Base-by-base conservation (phyloP, 331 rosid genomes). In the Stylosanthes scabra region DNA sequence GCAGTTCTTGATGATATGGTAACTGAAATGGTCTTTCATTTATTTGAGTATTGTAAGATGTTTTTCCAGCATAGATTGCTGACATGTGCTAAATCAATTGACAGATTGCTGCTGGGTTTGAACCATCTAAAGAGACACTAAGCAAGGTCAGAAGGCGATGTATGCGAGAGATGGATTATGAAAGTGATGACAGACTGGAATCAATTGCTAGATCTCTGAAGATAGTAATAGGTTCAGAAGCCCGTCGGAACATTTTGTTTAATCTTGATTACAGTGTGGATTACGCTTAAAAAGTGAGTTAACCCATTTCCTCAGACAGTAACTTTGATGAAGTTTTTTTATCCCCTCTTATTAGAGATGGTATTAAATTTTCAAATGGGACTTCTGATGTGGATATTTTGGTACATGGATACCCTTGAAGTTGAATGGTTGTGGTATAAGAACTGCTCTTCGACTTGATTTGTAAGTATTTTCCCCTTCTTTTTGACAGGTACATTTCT, bases 81-180 rank as follows among this genome's bases (percentile, higher is more conserved):
- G 13, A 58, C 47, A 9, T 62, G 1, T 45, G 44, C 70, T 34
- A 75, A 85, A 55, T 42, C 28, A 54, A 10, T 63, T 82, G 81
- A 65, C 84, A 95, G 98, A 79, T 67, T 20, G 80, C 77, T 66
- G 93, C 93, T 60, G 97, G 98, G 41, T 95, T 87, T 76, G 86
- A 81, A 52, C 99, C 99, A 4, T 42, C 86, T 34, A 90, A 67
- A 79, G 96, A 82, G 74, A 73, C 67, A 4, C 86, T 92, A 58
- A 90, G 82, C 81, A 86, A 82, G 85, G 79, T 84, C 46, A 85
- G 92, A 76, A 80, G 99, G 73, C 92, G 99, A 47, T 88, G 98
- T 66, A 67, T 76, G 6, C 87, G 99, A 63, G 91, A 92, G 84
- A 59, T 83, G 84, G 97, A 95, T 78, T 66, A 87, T 42, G 96